Conservation (phyloP, 83 land plant species). For the Diphasiastrum complanatum region DNA sequence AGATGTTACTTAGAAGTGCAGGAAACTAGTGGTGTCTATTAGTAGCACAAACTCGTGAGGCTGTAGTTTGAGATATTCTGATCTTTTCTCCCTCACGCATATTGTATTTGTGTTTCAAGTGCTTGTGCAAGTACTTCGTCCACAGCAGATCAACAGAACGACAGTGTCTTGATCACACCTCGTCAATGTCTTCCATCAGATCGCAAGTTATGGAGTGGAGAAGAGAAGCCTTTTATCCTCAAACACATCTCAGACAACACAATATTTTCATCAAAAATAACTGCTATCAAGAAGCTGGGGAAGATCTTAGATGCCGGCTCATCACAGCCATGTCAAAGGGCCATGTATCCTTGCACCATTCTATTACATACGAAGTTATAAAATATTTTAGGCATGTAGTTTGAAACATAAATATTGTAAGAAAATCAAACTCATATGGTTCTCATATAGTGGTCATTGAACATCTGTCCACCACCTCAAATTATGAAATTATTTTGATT, state of each 20-base stretch:
- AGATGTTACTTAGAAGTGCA: too few species aligned
- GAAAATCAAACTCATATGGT: too few species aligned
- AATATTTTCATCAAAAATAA: slow-evolving; percentile 14
- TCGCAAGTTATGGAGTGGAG: neutral
- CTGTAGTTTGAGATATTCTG: too few species aligned
- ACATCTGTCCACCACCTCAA: too few species aligned
- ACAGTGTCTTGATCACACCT: neutral
- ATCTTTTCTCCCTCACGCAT: too few species aligned
- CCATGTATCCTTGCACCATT: slow-evolving; percentile 10
- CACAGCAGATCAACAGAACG: neutral
- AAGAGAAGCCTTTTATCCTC: neutral
- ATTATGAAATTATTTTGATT: too few species aligned
- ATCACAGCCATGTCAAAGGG: slow-evolving; percentile 6
- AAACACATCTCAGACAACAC: neutral
- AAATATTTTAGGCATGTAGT: too few species aligned
- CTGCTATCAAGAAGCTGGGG: slow-evolving; percentile 24
- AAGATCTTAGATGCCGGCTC: neutral
- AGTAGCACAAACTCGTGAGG: too few species aligned
- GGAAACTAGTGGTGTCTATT: too few species aligned
- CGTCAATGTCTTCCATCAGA: slow-evolving; percentile 6
- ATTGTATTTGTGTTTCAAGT: neutral
- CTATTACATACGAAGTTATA: too few species aligned
- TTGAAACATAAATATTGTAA: too few species aligned
- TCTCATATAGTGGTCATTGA: too few species aligned
- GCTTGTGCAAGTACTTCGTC: neutral